These are phyloP conservation scores for Parmelia sp. DNA, from an alignment of 495 filamentous ascomycete genomes.

Conservation along the genomic window DNA sequence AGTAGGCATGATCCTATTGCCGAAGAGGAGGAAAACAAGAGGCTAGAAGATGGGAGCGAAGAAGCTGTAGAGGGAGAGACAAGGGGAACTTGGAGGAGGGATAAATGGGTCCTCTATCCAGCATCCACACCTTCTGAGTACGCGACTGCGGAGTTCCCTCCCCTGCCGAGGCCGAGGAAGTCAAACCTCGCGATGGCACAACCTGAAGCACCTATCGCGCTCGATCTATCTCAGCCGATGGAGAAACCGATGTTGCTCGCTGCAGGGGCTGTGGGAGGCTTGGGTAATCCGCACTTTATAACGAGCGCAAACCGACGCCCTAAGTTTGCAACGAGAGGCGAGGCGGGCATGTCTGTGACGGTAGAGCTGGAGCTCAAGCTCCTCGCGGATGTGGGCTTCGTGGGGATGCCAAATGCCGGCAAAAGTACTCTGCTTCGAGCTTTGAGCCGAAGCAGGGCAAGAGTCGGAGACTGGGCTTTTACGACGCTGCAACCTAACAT, in stretches of 20 bases:
- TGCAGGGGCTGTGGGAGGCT: constrained; percentile 78
- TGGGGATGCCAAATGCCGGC: constrained; percentile 91
- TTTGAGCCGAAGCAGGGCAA: constrained; percentile 74
- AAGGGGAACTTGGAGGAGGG: constrained; percentile 38
- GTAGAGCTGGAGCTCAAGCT: constrained; percentile 91
- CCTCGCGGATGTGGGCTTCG: constrained; percentile 87
- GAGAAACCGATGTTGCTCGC: constrained; percentile 81
- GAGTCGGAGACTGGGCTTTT: constrained; percentile 93
- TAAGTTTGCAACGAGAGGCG: constrained; percentile 82
- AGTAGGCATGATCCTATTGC: constrained; percentile 67
- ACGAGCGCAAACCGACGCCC: constrained; percentile 62
- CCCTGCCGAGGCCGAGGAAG: constrained; percentile 47
- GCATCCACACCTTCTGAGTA: constrained; percentile 62
- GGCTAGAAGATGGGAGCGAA: constrained; percentile 28
- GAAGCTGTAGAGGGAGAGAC: constrained; percentile 24
- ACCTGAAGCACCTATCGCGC: constrained; percentile 61
- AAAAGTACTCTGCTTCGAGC: constrained; percentile 90
- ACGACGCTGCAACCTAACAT: constrained; percentile 92
- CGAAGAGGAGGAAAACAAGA: constrained; percentile 48
- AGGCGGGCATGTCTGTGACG: constrained; percentile 65
- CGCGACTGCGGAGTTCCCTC: constrained; percentile 53
- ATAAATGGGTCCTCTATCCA: constrained; percentile 84
- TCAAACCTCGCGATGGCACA: constrained; percentile 55
- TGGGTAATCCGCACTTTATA: constrained; percentile 90
- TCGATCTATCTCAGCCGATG: constrained; percentile 79